A percentile compares a stretch with the other conserved stretches of the same genome.
Conservation (phyloP, 805 yeast species). For the Spathaspora sp. region DNA sequence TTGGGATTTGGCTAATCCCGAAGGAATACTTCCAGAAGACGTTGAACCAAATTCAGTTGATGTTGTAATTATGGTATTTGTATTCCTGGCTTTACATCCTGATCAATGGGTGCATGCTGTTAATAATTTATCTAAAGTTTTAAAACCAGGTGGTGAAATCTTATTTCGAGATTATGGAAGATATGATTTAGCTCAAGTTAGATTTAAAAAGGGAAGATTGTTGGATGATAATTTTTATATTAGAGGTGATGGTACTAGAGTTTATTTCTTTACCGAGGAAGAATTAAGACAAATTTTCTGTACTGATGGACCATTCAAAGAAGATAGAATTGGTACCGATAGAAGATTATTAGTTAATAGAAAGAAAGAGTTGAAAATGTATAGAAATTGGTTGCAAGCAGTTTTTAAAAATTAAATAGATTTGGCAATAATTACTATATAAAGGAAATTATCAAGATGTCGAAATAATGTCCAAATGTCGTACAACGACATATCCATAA, state of each 20-base stretch:
- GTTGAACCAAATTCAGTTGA: constrained; percentile 80
- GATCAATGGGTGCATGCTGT: constrained; percentile 86
- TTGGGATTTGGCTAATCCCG: constrained; percentile 89
- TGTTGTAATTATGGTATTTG: constrained; percentile 91
- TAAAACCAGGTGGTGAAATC: constrained; percentile 92
- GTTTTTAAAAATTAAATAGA: constrained; percentile 49
- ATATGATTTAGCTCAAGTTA: constrained; percentile 90
- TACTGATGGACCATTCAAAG: constrained; percentile 47
- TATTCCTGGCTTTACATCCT: constrained; percentile 89
- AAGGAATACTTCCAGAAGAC: constrained; percentile 75
- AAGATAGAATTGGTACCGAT: constrained; percentile 80
- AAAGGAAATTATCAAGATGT: constrained; percentile 35
- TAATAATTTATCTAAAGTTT: constrained; percentile 58
- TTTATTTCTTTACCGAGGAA: constrained; percentile 94
- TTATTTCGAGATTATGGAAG: constrained; percentile 93
- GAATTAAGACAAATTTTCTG: constrained; percentile 73
- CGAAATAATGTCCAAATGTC: constrained; percentile 32
- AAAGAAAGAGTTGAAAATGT: constrained; percentile 91
- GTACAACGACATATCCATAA: constrained; percentile 10
- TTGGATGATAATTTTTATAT: constrained; percentile 92
- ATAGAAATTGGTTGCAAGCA: constrained; percentile 94
- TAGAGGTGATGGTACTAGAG: constrained; percentile 97
- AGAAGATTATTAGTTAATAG: constrained; percentile 87
- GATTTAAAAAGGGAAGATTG: constrained; percentile 84
- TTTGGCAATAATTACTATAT: constrained; percentile 18